Evolutionary conservation across 345 rosid species (phyloP).

Genomic region (Luvunga scandens): DNA sequence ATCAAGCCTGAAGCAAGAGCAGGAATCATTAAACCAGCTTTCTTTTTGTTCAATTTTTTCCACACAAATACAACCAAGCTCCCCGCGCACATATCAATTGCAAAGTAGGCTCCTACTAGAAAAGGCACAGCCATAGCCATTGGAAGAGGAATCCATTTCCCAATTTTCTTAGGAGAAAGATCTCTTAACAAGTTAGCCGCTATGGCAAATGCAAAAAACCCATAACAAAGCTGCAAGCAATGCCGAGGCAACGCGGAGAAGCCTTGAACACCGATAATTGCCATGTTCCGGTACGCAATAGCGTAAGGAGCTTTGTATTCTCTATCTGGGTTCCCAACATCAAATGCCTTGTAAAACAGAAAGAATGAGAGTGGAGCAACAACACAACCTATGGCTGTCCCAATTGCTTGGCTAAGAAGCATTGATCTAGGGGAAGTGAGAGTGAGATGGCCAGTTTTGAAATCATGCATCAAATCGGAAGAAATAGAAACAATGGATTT

Average conservation of each 20-base stretch:
- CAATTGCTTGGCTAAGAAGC: conserved; percentile 83
- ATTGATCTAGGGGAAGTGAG: conserved; percentile 84
- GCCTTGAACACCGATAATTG: conserved; percentile 87
- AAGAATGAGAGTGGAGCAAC: conserved; percentile 88
- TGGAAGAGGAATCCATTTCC: conserved; percentile 84
- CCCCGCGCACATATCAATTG: conserved; percentile 78
- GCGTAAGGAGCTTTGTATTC: conserved; percentile 95
- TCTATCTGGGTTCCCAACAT: conserved; percentile 82
- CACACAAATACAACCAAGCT: conserved; percentile 56
- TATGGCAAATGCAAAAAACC: conserved; percentile 74
- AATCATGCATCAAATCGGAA: conserved; percentile 91
- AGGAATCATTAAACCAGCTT: conserved; percentile 67
- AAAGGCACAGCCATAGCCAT: conserved; percentile 99
- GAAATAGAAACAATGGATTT: conserved; percentile 85
- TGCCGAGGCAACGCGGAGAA: conserved; percentile 83
- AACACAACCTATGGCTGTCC: conserved; percentile 80
- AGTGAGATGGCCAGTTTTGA: conserved; percentile 85
- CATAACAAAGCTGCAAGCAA: conserved; percentile 79
- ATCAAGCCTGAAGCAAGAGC: conserved; percentile 90
- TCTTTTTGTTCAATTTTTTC: conserved; percentile 47
- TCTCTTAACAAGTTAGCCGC: conserved; percentile 61
- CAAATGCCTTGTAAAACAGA: conserved; percentile 83
- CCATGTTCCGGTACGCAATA: conserved; percentile 84
- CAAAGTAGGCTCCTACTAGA: conserved; percentile 83
- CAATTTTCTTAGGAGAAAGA: conserved; percentile 37